phyloP scores from a whole-genome alignment of 2,329 filamentous ascomycete genomes.

The Penicillium brevicompactum region DNA sequence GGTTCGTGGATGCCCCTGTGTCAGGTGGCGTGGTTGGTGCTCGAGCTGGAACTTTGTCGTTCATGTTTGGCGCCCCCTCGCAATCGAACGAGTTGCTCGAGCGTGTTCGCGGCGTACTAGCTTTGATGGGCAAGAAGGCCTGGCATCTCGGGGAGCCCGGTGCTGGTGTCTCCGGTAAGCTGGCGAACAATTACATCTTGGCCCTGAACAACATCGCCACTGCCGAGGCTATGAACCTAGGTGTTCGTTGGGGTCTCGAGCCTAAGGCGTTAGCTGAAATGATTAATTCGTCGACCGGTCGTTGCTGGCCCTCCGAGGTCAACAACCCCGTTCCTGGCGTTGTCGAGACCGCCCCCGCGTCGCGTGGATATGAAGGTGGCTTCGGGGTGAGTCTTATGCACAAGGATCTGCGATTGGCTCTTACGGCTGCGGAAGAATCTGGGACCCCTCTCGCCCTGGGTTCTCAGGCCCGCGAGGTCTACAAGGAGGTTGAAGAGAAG shows the following conservation, averaged over 20 bases:
- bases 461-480: slow-evolving; percentile 65
- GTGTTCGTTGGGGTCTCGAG: slow-evolving; percentile 64
- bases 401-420: slow-evolving; percentile 75
- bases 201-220: slow-evolving; percentile 86
- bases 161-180: slow-evolving; percentile 83
- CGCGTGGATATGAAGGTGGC: slow-evolving; percentile 73
- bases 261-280: slow-evolving; percentile 73
- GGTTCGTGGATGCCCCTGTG: slow-evolving; percentile 94
- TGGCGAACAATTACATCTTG: slow-evolving; percentile 96
- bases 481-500: slow-evolving; percentile 64
- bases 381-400: slow-evolving; percentile 79
- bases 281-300: slow-evolving; percentile 92
- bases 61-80: slow-evolving; percentile 80
- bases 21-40: slow-evolving; percentile 95
- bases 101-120: slow-evolving; percentile 68
- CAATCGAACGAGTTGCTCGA: slow-evolving; percentile 56
- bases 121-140: slow-evolving; percentile 82
- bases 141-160: slow-evolving; percentile 85
- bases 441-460: slow-evolving; percentile 68
- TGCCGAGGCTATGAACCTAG: slow-evolving; percentile 68
- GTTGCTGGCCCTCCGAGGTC: slow-evolving; percentile 91
- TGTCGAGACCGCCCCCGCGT: slow-evolving; percentile 72
- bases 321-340: slow-evolving; percentile 95
- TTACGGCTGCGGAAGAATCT: slow-evolving; percentile 70
- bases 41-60: slow-evolving; percentile 81